Evolutionary conservation across 495 filamentous ascomycete genomes (phyloP), one percentile per base, ranked within the genome.

Genomic region (Trichoderma orchidacearum): DNA sequence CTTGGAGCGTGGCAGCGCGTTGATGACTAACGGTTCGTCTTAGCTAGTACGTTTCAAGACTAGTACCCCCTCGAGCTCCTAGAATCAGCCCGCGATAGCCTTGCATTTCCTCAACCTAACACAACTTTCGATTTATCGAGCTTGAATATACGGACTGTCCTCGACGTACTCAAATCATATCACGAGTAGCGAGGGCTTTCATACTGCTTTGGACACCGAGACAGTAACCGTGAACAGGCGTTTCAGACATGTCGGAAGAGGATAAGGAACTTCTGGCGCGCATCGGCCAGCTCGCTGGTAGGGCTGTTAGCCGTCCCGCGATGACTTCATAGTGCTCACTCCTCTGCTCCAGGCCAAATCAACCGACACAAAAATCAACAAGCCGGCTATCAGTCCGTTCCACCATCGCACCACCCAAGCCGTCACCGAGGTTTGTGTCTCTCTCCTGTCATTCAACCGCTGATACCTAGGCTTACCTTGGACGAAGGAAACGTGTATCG

Each of bases 251-350:
- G 86, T 79, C 85, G 52, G 79, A 86, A 60, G 82, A 89, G 59
- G 77, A 83, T 25, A 81, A 89, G 63, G 85, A 87, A 62, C 72
- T 93, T 45, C 75, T 90, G 64, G 80, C 80, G 54, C 82, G 79
- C 64, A 95, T 95, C 70, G 76, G 82, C 67, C 81, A 82, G 58
- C 74, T 95, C 64, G 83, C 86, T 68, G 83, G 86, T 89, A 69
- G 65, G 77, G 51, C 31, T 3, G 4, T 34, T 17, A 30, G 56
- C 41, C 18, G 38, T 48, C 21, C 52, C 38, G 25, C 27, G 36
- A 57, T 60, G 51, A 52, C 51, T 63, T 34, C 28, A 30, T 53
- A 30, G 51, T 27, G 15, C 30, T 60, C 34, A 56, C 54, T 35
- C 45, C 2, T 18, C n/a, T 15, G 5, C 31, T 38, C 12, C 59